Evolutionary conservation across 352 stramenopile species (phyloP), one percentile per base, ranked within the genome.

Genomic region (Aphanomyces stellatus): DNA sequence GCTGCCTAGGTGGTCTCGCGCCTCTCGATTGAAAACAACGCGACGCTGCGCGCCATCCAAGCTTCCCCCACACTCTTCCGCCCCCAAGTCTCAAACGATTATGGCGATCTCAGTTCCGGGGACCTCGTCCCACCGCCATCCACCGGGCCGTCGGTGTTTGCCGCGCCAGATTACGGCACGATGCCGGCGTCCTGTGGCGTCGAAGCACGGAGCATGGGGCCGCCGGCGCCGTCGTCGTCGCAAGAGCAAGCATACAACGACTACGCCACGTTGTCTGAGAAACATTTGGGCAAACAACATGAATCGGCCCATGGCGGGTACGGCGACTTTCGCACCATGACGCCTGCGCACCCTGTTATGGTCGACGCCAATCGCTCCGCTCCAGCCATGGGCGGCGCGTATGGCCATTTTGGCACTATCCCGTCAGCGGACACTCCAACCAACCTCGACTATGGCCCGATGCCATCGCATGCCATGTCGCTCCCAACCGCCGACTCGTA

Each of bases 1-100:
- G n/a, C n/a, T n/a, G n/a, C n/a, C n/a, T 34, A 89, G 79, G 70
- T 88, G 10, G 60, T 79, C 11, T 92, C 81, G 0, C 51, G 72
- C 25, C 71, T 92, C 15, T 72, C 81, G n/a, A 66, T 55, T 10
- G 28, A 67, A 22, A 33, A 25, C 60, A 67, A 67, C 28, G 28
- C 19, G 10, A 33, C 22, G 22, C 24, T 67, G 28, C 51, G 51
- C 31, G 40, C 22, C 10, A 27, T 51, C 7, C 55, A 46, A 19
- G 35, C 13, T 27, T 0, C 55, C 4, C 10, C 33, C 2, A 8
- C 22, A 15, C 37, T 56, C 35, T n/a, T 37, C 42, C 42, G 31
- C 19, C 22, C 11, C 19, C 30, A 53, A 53, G 25, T 13, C 41
- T n/a, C 4, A 5, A 67, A n/a, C 30, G 60, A 59, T 6, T 67